Base-by-base conservation (phyloP, 1,284 basidiomycete species). In the Trametes versicolor region DNA sequence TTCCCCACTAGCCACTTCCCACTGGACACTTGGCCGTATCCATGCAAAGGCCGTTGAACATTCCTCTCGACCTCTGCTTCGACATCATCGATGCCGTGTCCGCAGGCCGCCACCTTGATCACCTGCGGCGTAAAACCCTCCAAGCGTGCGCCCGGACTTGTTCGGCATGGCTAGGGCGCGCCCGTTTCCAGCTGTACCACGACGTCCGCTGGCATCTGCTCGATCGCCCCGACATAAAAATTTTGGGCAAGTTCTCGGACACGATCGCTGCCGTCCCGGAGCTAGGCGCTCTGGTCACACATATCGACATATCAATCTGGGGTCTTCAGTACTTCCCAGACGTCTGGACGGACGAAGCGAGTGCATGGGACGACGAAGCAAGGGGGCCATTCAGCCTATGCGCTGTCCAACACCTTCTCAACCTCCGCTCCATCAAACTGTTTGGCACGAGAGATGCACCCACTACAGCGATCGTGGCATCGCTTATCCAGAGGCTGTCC, bases 31-130 rank as follows among this genome's bases (percentile, higher is more conserved):
- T n/a, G n/a, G n/a, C n/a, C n/a, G 29, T 32, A 32, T 32, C 29
- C 29, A 32, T 32, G 29, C 29, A 32, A 32, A 32, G 29, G 29
- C 8, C 29, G 8, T 19, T 19, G 43, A 45, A 17, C 19, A n/a
- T 53, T 15, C 52, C 34, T 21, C 36, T 53, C 13, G 52, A 39
- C 17, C 10, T 53, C 32, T 37, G 34, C 37, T 39, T 41, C 53
- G 36, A 37, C 1, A 54, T 54, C 37, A 41, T 54, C 37, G 37
- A 43, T 13, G 36, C 41, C 15, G 37, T 17, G 4, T 12, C 19
- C 43, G 23, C 45, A 10, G 12, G 17, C 12, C 15, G 45, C 21
- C 25, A n/a, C 3, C 41, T n/a, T 7, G 15, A 7, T 7, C 15
- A 17, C 15, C 19, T 43, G 15, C 41, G 29, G 29, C 29, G 29